Percentiles rank a stretch among this genome's conserved stretches.
These are phyloP conservation scores for Populus euphratica DNA, from an alignment of 345 rosid genomes.

Conservation along the genomic window DNA sequence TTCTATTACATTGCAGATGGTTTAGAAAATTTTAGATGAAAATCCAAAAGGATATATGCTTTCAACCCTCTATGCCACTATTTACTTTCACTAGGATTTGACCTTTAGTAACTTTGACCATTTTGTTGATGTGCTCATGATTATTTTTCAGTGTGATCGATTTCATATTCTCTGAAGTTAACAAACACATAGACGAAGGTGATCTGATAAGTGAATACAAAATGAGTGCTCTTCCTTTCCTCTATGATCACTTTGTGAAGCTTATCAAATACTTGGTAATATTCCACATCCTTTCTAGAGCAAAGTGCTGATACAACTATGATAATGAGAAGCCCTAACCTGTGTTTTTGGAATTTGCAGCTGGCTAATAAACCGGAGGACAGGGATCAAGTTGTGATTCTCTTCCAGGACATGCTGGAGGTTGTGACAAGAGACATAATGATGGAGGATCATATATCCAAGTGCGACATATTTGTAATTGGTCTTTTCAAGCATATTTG, in stretches of 20 bases:
- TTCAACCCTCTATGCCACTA: background rate
- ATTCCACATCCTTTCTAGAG: slow-evolving; percentile 3
- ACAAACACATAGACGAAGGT: slow-evolving; percentile 38
- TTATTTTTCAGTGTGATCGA: slow-evolving; percentile 66
- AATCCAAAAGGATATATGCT: background rate
- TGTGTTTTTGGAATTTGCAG: slow-evolving; percentile 36
- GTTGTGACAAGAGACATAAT: slow-evolving; percentile 88
- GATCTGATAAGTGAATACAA: slow-evolving; percentile 51
- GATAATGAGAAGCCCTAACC: slow-evolving; percentile 12
- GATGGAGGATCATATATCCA: slow-evolving; percentile 64
- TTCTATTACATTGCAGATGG: slow-evolving; percentile 10
- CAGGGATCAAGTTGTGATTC: slow-evolving; percentile 81
- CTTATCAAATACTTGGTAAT: slow-evolving; percentile 83
- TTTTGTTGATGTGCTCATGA: slow-evolving; percentile 9
- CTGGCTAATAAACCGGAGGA: slow-evolving; percentile 65
- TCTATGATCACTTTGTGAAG: slow-evolving; percentile 77
- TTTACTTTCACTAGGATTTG: slow-evolving; percentile 8
- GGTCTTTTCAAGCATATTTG: background rate
- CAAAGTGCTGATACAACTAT: background rate
- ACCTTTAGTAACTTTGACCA: background rate
- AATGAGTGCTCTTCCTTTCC: slow-evolving; percentile 90
- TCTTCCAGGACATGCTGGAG: slow-evolving; percentile 98
- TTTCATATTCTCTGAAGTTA: slow-evolving; percentile 56
- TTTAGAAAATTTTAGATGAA: background rate
- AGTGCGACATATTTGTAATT: slow-evolving; percentile 30